Conservation (phyloP, 352 stramenopile species). For the Globisporangium splendens region DNA sequence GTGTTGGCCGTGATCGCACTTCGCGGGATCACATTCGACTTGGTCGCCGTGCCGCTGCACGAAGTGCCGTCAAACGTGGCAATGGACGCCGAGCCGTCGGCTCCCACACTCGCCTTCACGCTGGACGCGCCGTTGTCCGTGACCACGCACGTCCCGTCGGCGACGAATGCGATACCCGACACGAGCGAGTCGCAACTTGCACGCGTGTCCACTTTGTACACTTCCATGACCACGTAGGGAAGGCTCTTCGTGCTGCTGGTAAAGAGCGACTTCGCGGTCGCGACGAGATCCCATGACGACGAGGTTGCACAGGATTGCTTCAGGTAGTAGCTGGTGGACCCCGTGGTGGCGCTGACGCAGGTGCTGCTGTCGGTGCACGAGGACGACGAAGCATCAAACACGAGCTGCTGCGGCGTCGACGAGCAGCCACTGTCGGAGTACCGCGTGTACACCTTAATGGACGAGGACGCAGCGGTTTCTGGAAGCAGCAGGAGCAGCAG, state of each 20-base stretch:
- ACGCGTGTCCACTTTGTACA: constrained; percentile 21
- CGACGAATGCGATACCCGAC: constrained; percentile 34
- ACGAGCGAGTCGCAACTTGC: constrained; percentile 22
- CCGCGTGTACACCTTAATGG: constrained; percentile 24
- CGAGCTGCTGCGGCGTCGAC: constrained; percentile 22
- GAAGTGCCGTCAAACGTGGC: constrained; percentile 25
- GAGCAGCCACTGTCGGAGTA: constrained; percentile 26
- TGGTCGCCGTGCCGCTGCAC: constrained; percentile 27
- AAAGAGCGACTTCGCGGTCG: constrained; percentile 8
- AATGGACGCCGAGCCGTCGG: constrained; percentile 30
- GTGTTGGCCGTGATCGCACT: constrained; percentile 20
- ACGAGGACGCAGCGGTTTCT: neutral
- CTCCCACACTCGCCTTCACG: constrained; percentile 24
- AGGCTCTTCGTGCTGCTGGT: constrained; percentile 7
- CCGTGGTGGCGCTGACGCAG: constrained; percentile 14
- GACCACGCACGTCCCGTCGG: constrained; percentile 36
- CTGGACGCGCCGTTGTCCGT: constrained; percentile 37
- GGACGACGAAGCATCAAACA: constrained; percentile 21
- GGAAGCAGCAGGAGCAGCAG: constrained; percentile 7
- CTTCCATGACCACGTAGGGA: constrained; percentile 32
- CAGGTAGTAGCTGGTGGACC: constrained; percentile 19
- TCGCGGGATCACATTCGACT: constrained; percentile 23
- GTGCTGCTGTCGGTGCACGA: constrained; percentile 14
- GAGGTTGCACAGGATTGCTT: constrained; percentile 18
- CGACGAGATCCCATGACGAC: neutral